Evolutionary conservation across 495 filamentous ascomycete genomes (phyloP), one percentile per base, ranked within the genome.

Genomic region (Penicillium desertorum): DNA sequence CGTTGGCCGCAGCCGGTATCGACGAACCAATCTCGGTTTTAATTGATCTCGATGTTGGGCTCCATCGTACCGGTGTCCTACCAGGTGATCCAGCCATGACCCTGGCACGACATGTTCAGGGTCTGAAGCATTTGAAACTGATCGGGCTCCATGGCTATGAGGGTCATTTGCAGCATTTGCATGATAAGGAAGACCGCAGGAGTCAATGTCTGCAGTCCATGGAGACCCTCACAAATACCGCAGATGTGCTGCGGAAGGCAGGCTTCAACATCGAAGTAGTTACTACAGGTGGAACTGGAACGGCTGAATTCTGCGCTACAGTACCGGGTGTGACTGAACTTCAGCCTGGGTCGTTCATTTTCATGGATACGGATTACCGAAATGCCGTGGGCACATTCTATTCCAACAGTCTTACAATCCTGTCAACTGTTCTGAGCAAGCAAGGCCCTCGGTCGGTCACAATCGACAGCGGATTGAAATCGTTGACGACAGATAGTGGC

Each of bases 331-430:
- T 75, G 14, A 75, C 72, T 3, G 72, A 75, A 52, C 56, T 75
- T 7, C 72, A 75, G 58, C 72, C 72, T 7, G 72, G 72, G 0
- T 73, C 70, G 10, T 75, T 75, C n/a, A 75, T 75, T 55, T 75
- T 75, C 57, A 75, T 75, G 72, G 72, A 75, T 51, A 73, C 70
- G 0, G 72, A 75, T 32, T 75, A 75, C 25, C 65, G 72, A 5
- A 73, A 75, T 45, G 72, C 72, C 0, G 72, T 75, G 4, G 72
- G 72, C 6, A 65, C 63, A 1, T 73, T 71, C 54, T 75, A 70
- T 50, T 64, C 70, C 3, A 70, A 73, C 45, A 75, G 72, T 39
- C 51, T 75, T 25, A 71, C 69, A 1, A 51, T 75, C 2, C 22
- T 75, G 29, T 68, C 72, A 2, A 75, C 72, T 1, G 72, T 73